phyloP scores from a whole-genome alignment of 768 basidiomycete species.

The Nidula microcarpa region DNA sequence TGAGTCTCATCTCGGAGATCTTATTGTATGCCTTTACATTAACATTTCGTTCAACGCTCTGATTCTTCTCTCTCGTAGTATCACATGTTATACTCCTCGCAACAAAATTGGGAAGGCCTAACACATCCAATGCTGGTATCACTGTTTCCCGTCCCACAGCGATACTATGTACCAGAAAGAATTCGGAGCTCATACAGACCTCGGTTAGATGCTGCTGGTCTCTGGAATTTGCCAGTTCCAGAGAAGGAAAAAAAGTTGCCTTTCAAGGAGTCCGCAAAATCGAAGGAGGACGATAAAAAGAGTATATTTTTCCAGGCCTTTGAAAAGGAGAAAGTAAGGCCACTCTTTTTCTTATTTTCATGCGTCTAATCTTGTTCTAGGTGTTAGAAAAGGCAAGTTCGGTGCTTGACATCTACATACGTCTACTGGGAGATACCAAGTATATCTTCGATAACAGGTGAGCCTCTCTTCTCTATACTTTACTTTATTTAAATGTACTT shows the following conservation, averaged over 20 bases:
- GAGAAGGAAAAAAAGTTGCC: slow-evolving; percentile 42
- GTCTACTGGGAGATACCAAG: slow-evolving; percentile 43
- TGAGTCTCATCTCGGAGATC: slow-evolving; percentile 62
- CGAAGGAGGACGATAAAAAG: slow-evolving; percentile 17
- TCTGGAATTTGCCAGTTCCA: slow-evolving; percentile 51
- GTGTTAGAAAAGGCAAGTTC: slow-evolving; percentile 55
- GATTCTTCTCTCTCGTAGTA: slow-evolving; percentile 35
- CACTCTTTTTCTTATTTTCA: neutral
- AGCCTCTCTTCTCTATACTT: slow-evolving; percentile 4
- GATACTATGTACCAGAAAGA: slow-evolving; percentile 68
- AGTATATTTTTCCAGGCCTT: slow-evolving; percentile 41
- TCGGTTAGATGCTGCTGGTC: slow-evolving; percentile 57
- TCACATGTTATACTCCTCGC: slow-evolving; percentile 57
- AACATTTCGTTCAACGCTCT: neutral
- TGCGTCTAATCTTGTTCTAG: slow-evolving; percentile 27
- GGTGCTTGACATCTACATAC: slow-evolving; percentile 54
- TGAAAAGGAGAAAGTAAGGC: slow-evolving; percentile 57
- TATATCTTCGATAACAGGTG: slow-evolving; percentile 54
- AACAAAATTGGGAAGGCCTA: slow-evolving; percentile 58
- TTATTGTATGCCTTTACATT: slow-evolving; percentile 51
- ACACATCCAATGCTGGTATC: slow-evolving; percentile 53
- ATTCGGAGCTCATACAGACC: slow-evolving; percentile 54
- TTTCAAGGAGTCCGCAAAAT: slow-evolving; percentile 28
- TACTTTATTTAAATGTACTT: slow-evolving; percentile 5
- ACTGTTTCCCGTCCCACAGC: slow-evolving; percentile 62